A percentile compares a stretch with the other conserved stretches of the same genome.
Evolutionary conservation across 2,329 filamentous ascomycete genomes (phyloP).

Genomic region (Periconia sp.): DNA sequence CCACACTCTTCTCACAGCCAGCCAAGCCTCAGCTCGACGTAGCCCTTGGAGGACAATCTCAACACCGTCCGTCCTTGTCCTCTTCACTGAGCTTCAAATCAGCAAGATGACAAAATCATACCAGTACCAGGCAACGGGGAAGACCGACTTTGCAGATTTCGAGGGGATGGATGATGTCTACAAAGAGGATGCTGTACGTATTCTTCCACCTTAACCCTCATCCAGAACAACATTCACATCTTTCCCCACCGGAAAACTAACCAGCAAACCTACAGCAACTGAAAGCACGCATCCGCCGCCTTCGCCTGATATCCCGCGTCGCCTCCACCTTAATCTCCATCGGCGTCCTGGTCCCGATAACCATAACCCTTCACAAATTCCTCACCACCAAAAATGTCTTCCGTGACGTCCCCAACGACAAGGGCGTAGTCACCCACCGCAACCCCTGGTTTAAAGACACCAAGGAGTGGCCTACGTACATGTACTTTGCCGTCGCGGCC

Average conservation of each 20-base stretch:
- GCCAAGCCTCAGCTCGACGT: neutral
- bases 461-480: conserved; percentile 44
- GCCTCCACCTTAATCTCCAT: conserved; percentile 38
- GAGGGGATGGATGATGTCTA: conserved; percentile 18
- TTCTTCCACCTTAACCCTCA: neutral
- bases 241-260: conserved; percentile 4
- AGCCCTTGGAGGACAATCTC: neutral
- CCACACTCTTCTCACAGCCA: neutral
- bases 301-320: conserved; percentile 40
- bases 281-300: conserved; percentile 42
- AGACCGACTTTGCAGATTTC: conserved; percentile 12
- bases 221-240: neutral
- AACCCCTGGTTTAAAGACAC: conserved; percentile 44
- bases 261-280: conserved; percentile 23
- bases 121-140: neutral
- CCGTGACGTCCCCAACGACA: conserved; percentile 15
- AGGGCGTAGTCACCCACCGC: conserved; percentile 27
- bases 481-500: conserved; percentile 40
- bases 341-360: conserved; percentile 38
- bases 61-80: neutral
- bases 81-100: neutral
- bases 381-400: conserved; percentile 35
- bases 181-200: conserved; percentile 23
- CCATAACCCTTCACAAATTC: conserved; percentile 44
- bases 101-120: neutral